Evolutionary conservation across 257 asterid species (phyloP), one percentile per base, ranked within the genome.

Genomic region (Coffea eugenioides): DNA sequence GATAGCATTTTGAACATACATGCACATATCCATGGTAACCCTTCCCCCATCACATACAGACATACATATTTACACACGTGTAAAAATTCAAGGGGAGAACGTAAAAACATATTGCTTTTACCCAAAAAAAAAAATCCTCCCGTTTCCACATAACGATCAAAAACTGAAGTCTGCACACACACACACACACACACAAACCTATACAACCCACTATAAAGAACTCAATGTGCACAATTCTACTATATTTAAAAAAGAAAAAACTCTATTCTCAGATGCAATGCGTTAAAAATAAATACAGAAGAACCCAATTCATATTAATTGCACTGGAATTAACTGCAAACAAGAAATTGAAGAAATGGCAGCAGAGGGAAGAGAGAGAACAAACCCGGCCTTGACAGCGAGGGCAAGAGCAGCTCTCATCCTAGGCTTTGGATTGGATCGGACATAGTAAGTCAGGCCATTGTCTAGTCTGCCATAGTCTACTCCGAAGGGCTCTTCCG

Each of bases 371-470:
- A 80, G 49, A 71, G 62, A 12, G 48, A 78, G 79, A 49, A 88
- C 91, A 84, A 89, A 94, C 98, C 98, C 98, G 90, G 89, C 96
- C 87, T 88, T 90, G 59, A 94, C 91, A 48, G 92, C 98, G 73
- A 94, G 97, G 52, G 97, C 94, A 27, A 94, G 96, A 68, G 97
- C 97, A 71, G 98, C 98, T 86, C 98, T 87, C 98, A 94, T 94
- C 86, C 86, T 88, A 61, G 98, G 98, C 87, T 94, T 94, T 73
- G 96, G 90, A 90, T 93, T 94, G 88, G 88, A 87, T 71, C 98
- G 96, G 18, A 94, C 98, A 73, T 94, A 93, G 86, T 94, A 94
- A 65, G 95, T 86, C 74, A 94, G 92, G 12, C 97, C 98, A 74
- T 94, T 94, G 31, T 87, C 90, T 43, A 93, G 98, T 81, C 86